These are phyloP conservation scores for Globisporangium lucens DNA, from an alignment of 352 stramenopile species.

Conservation along the genomic window DNA sequence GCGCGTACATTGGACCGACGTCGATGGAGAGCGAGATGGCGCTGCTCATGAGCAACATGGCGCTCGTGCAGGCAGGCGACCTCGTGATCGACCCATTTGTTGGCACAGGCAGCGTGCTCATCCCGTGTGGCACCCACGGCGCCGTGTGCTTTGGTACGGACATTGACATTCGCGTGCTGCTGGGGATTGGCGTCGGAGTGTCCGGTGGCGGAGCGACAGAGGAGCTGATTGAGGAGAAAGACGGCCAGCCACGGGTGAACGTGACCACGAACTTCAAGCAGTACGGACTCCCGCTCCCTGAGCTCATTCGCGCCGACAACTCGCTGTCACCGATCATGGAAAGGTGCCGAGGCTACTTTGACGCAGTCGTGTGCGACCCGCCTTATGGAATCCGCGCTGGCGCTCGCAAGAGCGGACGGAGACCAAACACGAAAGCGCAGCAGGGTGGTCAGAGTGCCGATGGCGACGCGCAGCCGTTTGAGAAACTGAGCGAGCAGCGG, in stretches of 20 bases:
- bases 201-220: conserved; percentile 26
- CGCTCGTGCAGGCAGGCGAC: conserved; percentile 58
- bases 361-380: conserved; percentile 92
- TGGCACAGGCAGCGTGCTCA: conserved; percentile 96
- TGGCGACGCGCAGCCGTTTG: conserved; percentile 18
- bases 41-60: conserved; percentile 94
- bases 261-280: conserved; percentile 90
- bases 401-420: conserved; percentile 89
- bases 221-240: conserved; percentile 18
- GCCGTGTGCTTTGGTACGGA: conserved; percentile 94
- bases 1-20: conserved; percentile 95
- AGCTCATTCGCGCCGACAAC: conserved; percentile 94
- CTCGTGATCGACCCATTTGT: conserved; percentile 97
- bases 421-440: conserved; percentile 24
- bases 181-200: conserved; percentile 84
- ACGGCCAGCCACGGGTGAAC: conserved; percentile 49
- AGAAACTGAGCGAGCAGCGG: conserved; percentile 61
- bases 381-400: conserved; percentile 93
- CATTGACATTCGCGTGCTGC: conserved; percentile 95
- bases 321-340: conserved; percentile 57
- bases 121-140: conserved; percentile 92
- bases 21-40: conserved; percentile 97
- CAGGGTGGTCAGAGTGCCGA: conserved; percentile 22
- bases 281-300: conserved; percentile 91
- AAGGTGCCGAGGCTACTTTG: conserved; percentile 63